Evolutionary conservation across 139 green algal species (phyloP), one percentile per base, ranked within the genome.

Genomic region (Astrephomene gubernaculifera): DNA sequence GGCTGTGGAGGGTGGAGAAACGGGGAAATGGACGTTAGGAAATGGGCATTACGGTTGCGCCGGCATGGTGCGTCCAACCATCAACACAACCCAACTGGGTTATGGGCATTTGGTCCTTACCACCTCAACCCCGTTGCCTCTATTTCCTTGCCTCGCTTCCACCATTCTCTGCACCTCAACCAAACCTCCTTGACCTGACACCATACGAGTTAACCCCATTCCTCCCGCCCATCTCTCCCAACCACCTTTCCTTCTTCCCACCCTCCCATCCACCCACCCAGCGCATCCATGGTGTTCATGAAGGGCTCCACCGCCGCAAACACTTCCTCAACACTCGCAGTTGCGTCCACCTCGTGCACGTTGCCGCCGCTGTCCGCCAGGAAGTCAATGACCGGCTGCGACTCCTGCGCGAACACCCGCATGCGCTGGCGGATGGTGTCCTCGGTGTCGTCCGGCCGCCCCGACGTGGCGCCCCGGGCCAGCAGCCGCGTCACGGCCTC

Each of bases 401-500:
- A 87, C 86, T 91, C 82, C 14, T 31, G 36, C 35, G 64, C 68
- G 80, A 87, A 90, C 53, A 89, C 89, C 71, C 91, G 69, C 68
- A 96, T 92, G 60, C 94, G 90, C 88, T 90, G 90, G 54, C 86
- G 86, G 65, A 96, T 95, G 65, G 93, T 95, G 39, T 94, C 92
- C 21, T 88, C 87, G 83, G 94, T 96, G 87, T 96, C 94, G 71
- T 96, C 94, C 27, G 82, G 85, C 9, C 94, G 90, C 6, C 94
- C 93, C 43, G 87, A 91, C 38, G 73, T 92, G 81, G 93, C 64
- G 12, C 75, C 93, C 1, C 94, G 91, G 43, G 88, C 78, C 36
- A 93, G 53, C 85, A 96, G 90, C 6, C 92, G 83, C 90, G 89
- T 52, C 76, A 90, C 57, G n/a, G 92, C 92, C 35, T 81, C 88